Percentiles rank a stretch among this genome's conserved stretches.
Conservation (phyloP, 495 filamentous ascomycete genomes). For the Lichenothelia convexa region DNA sequence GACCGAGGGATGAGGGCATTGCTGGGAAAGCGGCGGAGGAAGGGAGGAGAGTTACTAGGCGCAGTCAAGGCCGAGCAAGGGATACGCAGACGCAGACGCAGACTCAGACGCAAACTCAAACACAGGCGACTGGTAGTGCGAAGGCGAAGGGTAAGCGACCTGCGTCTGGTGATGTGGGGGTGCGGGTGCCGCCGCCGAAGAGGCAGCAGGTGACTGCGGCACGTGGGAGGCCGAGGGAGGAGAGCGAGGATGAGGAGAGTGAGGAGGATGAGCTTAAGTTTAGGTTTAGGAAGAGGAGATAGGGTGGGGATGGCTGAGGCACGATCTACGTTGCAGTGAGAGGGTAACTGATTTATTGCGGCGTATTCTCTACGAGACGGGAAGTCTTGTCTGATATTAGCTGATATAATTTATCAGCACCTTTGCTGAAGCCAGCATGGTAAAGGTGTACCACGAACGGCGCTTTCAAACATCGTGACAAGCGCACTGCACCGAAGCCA, state of each 20-base stretch:
- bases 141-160: constrained; percentile 9
- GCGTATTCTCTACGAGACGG: too few relatives aligned
- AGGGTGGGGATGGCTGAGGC: too few relatives aligned
- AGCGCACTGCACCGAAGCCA: too few relatives aligned
- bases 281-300: constrained; percentile 36
- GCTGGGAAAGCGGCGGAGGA: constrained; percentile 14
- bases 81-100: constrained; percentile 7
- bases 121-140: constrained; percentile 5
- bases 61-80: constrained; percentile 2
- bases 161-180: constrained; percentile 17
- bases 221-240: constrained; percentile 25
- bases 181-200: constrained; percentile 24
- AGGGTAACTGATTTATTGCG: too few relatives aligned
- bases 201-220: constrained; percentile 17
- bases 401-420: too few relatives aligned
- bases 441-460: too few relatives aligned
- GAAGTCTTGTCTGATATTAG: too few relatives aligned
- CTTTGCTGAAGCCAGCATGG: too few relatives aligned
- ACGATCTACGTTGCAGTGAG: too few relatives aligned
- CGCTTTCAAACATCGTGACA: too few relatives aligned
- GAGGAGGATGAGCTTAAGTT: constrained; percentile 40
- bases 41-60: too few relatives aligned
- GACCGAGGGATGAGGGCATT: constrained; percentile 6
- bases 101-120: constrained; percentile 5
- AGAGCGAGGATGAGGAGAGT: constrained; percentile 9